Conservation (phyloP, 148 eudicot species). For the Silene latifolia region DNA sequence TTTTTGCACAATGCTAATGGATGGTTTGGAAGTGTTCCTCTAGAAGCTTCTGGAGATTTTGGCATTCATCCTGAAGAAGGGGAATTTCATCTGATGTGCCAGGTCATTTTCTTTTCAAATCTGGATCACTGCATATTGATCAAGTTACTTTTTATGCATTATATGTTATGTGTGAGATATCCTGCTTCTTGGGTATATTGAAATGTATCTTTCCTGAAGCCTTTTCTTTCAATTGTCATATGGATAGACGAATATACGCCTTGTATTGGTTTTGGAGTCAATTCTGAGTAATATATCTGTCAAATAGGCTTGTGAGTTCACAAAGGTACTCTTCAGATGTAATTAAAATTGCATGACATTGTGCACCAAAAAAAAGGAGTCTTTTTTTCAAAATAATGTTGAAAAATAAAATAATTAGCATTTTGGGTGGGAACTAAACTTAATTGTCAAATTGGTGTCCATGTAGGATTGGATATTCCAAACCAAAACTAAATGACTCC, state of each 20-base stretch:
- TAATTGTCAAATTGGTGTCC: too few species aligned
- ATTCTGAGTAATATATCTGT: background rate
- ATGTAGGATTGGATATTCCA: too few species aligned
- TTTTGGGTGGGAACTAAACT: too few species aligned
- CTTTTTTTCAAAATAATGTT: too few species aligned
- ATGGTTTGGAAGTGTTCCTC: conserved; percentile 86
- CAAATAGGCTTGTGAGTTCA: background rate
- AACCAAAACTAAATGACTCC: too few species aligned
- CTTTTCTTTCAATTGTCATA: background rate
- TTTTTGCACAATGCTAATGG: conserved; percentile 96
- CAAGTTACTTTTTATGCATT: background rate
- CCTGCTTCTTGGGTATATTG: background rate
- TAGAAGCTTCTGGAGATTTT: conserved; percentile 99
- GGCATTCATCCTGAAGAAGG: conserved; percentile 98
- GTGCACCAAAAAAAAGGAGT: too few species aligned
- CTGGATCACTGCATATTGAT: conserved; percentile 15
- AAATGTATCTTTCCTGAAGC: background rate
- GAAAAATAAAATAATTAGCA: too few species aligned
- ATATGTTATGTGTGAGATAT: background rate
- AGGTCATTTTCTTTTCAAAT: conserved; percentile 44
- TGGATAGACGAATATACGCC: background rate
- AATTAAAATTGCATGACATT: background rate
- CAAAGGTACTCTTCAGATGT: background rate
- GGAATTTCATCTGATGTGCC: conserved; percentile 98
- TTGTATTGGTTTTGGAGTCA: background rate